Evolutionary conservation across 805 yeast species (phyloP).

Genomic region (Yarrowia sp.): DNA sequence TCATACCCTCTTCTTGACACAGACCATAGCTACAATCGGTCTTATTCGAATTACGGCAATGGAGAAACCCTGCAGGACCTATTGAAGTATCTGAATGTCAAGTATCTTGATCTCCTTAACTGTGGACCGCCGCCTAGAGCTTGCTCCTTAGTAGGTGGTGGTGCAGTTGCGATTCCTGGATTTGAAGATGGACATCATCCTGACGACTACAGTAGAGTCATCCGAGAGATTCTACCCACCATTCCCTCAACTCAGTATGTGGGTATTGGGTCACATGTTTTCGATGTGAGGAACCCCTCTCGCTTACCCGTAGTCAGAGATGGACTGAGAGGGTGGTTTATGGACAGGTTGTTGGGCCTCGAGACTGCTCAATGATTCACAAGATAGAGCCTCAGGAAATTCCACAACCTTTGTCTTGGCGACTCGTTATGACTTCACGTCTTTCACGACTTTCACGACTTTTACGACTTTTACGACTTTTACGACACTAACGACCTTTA

Average conservation of each 20-base stretch:
- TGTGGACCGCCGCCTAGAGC: constrained; percentile 32
- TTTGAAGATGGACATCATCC: constrained; percentile 42
- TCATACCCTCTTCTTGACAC: constrained; percentile 27
- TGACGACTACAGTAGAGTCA: constrained; percentile 31
- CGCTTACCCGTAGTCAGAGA: constrained; percentile 23
- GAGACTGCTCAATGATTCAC: neutral
- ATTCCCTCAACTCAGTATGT: constrained; percentile 41
- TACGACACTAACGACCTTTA: constrained; percentile 6
- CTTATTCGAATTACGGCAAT: constrained; percentile 25
- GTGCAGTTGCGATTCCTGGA: constrained; percentile 26
- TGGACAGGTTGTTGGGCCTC: neutral
- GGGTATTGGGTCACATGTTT: constrained; percentile 29
- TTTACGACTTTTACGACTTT: neutral
- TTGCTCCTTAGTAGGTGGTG: constrained; percentile 27
- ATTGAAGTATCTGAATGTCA: constrained; percentile 12
- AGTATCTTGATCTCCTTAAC: constrained; percentile 25
- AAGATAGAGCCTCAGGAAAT: too few species aligned
- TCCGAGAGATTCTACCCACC: constrained; percentile 43
- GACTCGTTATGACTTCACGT: neutral
- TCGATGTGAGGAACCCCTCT: constrained; percentile 11
- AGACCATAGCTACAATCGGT: constrained; percentile 29
- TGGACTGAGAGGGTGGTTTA: constrained; percentile 33
- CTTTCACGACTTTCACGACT: constrained; percentile 3
- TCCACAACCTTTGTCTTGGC: too few species aligned
- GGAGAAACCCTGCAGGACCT: constrained; percentile 32